These are phyloP conservation scores for Aureobasidium mangrovei DNA, from an alignment of 2,329 filamentous ascomycete species.

Conservation along the genomic window DNA sequence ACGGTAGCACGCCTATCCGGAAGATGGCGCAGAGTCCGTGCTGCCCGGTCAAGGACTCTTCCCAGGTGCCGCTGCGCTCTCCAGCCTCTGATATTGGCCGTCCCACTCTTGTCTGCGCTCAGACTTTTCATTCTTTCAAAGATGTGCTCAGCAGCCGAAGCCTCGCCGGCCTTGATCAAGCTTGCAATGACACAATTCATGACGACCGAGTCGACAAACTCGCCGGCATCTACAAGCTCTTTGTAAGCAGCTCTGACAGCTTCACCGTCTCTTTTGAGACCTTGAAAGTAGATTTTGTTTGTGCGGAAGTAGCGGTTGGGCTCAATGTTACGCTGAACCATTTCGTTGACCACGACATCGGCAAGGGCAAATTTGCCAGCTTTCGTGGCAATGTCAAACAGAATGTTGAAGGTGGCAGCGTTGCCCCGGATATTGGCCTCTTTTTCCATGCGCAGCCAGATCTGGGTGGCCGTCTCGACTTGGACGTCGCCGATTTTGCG, in stretches of 20 bases:
- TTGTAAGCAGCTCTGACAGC: conserved; percentile 69
- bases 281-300: conserved; percentile 75
- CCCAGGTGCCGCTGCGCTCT: conserved; percentile 35
- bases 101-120: conserved; percentile 33
- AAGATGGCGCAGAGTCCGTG: conserved; percentile 32
- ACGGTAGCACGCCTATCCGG: conserved; percentile 45
- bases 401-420: conserved; percentile 81
- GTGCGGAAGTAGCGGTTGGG: conserved; percentile 76
- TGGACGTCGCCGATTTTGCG: conserved; percentile 49
- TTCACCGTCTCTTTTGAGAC: conserved; percentile 62
- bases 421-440: conserved; percentile 56
- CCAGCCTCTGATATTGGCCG: conserved; percentile 32
- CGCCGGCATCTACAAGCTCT: conserved; percentile 72
- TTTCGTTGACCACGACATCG: conserved; percentile 76
- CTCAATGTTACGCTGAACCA: conserved; percentile 57
- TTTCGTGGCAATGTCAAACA: conserved; percentile 83
- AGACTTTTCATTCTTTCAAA: conserved; percentile 75
- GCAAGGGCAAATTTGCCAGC: conserved; percentile 75
- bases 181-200: conserved; percentile 80
- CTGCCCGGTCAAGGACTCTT: conserved; percentile 39
- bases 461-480: conserved; percentile 58
- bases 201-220: conserved; percentile 79
- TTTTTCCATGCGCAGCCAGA: conserved; percentile 89
- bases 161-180: conserved; percentile 67
- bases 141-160: conserved; percentile 65